Evolutionary conservation across 805 yeast species (phyloP).

Genomic region (Candida schatavii): DNA sequence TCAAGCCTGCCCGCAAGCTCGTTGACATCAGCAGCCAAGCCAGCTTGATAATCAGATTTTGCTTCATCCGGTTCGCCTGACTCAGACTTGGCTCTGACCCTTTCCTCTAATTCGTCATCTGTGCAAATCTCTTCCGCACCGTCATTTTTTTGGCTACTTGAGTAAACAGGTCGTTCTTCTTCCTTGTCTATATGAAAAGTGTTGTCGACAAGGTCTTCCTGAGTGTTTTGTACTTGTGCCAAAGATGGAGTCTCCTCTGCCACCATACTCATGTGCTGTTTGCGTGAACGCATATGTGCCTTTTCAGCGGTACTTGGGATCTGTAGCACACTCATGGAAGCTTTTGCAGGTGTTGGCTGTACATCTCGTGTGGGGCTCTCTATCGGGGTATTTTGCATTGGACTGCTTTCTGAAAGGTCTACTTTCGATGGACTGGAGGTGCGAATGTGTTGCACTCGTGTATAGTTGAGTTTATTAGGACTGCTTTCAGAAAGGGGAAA

Average conservation of each 20-base stretch:
- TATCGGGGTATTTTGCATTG: not conserved
- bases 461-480: not conserved
- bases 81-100: conserved; percentile 1
- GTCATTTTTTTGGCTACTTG: conserved; percentile 18
- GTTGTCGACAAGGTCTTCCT: conserved; percentile 17
- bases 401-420: not conserved
- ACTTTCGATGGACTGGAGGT: not conserved
- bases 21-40: no score
- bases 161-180: conserved; percentile 13
- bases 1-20: not conserved
- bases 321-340: conserved; percentile 11
- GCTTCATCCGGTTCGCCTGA: not conserved
- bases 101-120: conserved; percentile 15
- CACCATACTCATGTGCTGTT: not conserved
- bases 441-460: not conserved
- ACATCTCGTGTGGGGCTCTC: not conserved
- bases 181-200: conserved; percentile 5
- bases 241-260: conserved; percentile 12
- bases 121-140: conserved; percentile 10
- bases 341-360: conserved; percentile 3
- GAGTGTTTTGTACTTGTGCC: conserved; percentile 35
- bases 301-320: conserved; percentile 21
- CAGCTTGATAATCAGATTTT: not conserved
- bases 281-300: not conserved
- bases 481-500: conserved; percentile 2